These are phyloP conservation scores for Aaosphaeria pasadenensis DNA, from an alignment of 2,329 filamentous ascomycete species.

Conservation along the genomic window DNA sequence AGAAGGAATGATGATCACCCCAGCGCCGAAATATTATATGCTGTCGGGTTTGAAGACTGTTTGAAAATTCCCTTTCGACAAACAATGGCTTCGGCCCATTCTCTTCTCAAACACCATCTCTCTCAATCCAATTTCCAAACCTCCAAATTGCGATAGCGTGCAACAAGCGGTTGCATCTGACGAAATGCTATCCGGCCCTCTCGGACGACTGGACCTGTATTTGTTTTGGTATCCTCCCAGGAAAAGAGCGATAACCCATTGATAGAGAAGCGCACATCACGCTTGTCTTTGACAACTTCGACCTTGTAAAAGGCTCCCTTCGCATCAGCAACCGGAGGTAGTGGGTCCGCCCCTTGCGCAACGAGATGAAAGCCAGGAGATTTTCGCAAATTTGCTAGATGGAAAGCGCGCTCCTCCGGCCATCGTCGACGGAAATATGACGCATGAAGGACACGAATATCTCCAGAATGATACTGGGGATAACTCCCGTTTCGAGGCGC, in stretches of 20 bases:
- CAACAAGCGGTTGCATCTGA: slow-evolving; percentile 30
- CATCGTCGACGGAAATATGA: slow-evolving; percentile 17
- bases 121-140: slow-evolving; percentile 24
- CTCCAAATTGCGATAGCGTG: slow-evolving; percentile 28
- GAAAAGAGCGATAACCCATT: slow-evolving; percentile 26
- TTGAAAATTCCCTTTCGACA: too few relatives aligned
- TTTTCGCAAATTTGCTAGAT: slow-evolving; percentile 29
- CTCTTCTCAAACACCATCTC: too few relatives aligned
- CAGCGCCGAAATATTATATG: too few relatives aligned
- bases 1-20: too few relatives aligned
- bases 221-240: slow-evolving; percentile 22
- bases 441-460: slow-evolving; percentile 16
- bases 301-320: slow-evolving; percentile 28
- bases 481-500: slow-evolving; percentile 26
- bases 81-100: too few relatives aligned
- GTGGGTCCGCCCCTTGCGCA: slow-evolving; percentile 24
- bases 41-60: too few relatives aligned
- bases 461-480: slow-evolving; percentile 18
- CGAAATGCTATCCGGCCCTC: slow-evolving; percentile 27
- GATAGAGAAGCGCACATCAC: slow-evolving; percentile 23
- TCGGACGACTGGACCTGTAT: slow-evolving; percentile 23
- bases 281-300: slow-evolving; percentile 29
- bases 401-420: slow-evolving; percentile 28
- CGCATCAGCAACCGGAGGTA: slow-evolving; percentile 26
- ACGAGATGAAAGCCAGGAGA: slow-evolving; percentile 30